phyloP scores from a whole-genome alignment of 1,284 basidiomycete species.

The Lentinula novae-zelandiae region DNA sequence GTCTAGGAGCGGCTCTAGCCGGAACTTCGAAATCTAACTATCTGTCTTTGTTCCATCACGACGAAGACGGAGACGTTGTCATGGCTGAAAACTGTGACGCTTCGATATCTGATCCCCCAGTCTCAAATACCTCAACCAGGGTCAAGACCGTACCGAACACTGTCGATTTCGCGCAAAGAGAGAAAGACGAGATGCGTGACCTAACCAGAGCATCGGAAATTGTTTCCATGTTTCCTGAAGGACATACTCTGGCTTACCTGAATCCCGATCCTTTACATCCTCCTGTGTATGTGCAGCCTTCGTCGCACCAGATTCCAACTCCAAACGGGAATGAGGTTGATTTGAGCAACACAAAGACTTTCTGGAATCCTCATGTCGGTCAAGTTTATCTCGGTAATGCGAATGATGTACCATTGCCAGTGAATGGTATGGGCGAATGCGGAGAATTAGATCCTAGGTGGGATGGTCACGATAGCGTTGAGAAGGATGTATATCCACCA shows the following conservation, averaged over 20 bases:
- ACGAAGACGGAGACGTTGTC: conserved; percentile 4
- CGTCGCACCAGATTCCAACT: not conserved
- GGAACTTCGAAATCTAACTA: not conserved
- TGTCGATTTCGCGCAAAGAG: conserved; percentile 71
- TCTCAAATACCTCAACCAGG: not conserved
- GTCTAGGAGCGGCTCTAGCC: conserved; percentile 12
- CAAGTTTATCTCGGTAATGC: conserved; percentile 78
- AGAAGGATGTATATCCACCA: not conserved
- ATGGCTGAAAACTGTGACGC: not conserved
- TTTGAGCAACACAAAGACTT: conserved; percentile 30
- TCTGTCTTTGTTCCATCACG: not conserved
- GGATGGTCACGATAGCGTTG: not conserved
- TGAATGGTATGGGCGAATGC: conserved; percentile 13
- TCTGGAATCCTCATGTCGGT: conserved; percentile 52
- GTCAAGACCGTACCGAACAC: conserved; percentile 43
- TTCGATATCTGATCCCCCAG: conserved; percentile 4
- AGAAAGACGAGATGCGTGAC: conserved; percentile 88
- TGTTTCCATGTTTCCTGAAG: conserved; percentile 36
- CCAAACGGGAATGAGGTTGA: conserved; percentile 15
- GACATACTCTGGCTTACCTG: conserved; percentile 4
- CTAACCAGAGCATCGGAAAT: conserved; percentile 86
- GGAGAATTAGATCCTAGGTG: conserved; percentile 5
- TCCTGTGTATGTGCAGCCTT: not conserved
- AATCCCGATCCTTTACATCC: conserved; percentile 1
- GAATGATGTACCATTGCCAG: conserved; percentile 65